phyloP scores from a whole-genome alignment of 805 yeast genomes.

The Jamesozyma lodderae region DNA sequence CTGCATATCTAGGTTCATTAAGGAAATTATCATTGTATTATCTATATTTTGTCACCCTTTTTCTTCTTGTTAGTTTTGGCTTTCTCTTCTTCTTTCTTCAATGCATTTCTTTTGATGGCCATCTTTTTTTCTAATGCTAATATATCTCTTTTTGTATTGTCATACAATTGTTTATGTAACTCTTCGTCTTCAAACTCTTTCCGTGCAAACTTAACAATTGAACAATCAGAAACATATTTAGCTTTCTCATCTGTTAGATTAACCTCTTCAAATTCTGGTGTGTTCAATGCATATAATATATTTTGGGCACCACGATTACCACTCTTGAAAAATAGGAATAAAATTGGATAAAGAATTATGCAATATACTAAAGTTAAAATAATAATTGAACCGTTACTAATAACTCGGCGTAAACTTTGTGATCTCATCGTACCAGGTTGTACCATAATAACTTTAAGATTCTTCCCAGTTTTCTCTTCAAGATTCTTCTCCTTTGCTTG shows the following conservation, averaged over 20 bases:
- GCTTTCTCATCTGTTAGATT: slow-evolving; percentile 46
- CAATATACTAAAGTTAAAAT: slow-evolving; percentile 51
- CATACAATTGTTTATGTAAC: slow-evolving; percentile 52
- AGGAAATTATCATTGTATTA: not conserved
- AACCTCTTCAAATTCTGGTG: slow-evolving; percentile 57
- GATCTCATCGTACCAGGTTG: slow-evolving; percentile 93
- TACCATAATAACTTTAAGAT: slow-evolving; percentile 61
- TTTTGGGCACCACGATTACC: slow-evolving; percentile 76
- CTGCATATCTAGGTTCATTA: too few species aligned
- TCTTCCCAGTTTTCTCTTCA: slow-evolving; percentile 36
- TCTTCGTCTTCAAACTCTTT: slow-evolving; percentile 54
- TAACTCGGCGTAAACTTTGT: slow-evolving; percentile 68
- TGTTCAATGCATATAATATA: slow-evolving; percentile 53
- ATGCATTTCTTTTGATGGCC: slow-evolving; percentile 53
- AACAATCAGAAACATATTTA: slow-evolving; percentile 62
- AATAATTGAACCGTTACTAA: slow-evolving; percentile 65
- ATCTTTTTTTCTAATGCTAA: slow-evolving; percentile 56
- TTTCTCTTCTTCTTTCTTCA: slow-evolving; percentile 16
- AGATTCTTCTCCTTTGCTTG: slow-evolving; percentile 35
- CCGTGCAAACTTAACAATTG: slow-evolving; percentile 44
- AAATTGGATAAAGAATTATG: slow-evolving; percentile 63
- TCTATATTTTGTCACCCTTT: not conserved
- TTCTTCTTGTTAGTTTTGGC: slow-evolving; percentile 1
- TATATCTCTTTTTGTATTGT: slow-evolving; percentile 50
- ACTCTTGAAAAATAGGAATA: slow-evolving; percentile 74